Evolutionary conservation across 305 asterid species (phyloP), one percentile per base, ranked within the genome.

Genomic region (Fraxinus ornus): DNA sequence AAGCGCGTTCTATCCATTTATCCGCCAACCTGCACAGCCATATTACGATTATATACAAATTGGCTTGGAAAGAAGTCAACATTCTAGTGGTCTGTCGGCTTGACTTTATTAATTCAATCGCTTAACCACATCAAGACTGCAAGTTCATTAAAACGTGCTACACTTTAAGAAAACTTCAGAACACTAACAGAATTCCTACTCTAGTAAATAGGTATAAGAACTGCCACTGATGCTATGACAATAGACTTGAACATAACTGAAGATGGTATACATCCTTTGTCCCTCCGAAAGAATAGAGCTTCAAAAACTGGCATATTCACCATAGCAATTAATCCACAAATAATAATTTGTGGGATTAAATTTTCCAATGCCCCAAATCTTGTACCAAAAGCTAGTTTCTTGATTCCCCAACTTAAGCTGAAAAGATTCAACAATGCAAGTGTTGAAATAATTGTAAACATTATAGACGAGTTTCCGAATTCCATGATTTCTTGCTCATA

Each of bases 401-500:
- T 79, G 76, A 85, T 55, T 15, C 91, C 97, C 86, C 86, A 90
- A 0, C 71, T 80, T 1, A 92, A 80, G 82, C 92, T 70, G 57
- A 91, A 37, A 10, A 92, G 87, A 84, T 95, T 94, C 33, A 95
- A 74, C 85, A 93, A 10, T n/a, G 95, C 93, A 3, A 94, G 60
- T 7, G 95, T 87, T 3, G 95, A 81, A 21, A 90, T 81, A 36
- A 93, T 89, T 1, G 87, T 76, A 64, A 79, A 91, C 92, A 89
- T 83, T 28, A 85, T 74, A 2, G 94, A 92, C 9, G 91, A 85
- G 86, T 89, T 90, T 12, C 99, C 98, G 30, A 95, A 95, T 81
- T 95, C 97, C 57, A 93, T 83, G 15, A 91, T 75, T 73, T 87
- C 99, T 9, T 88, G 82, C 79, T 86, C 84, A 66, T 89, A 92